Evolutionary conservation across 1,284 basidiomycete species (phyloP), one percentile per base, ranked within the genome.

Genomic region (Ceratobasidium papillatum): DNA sequence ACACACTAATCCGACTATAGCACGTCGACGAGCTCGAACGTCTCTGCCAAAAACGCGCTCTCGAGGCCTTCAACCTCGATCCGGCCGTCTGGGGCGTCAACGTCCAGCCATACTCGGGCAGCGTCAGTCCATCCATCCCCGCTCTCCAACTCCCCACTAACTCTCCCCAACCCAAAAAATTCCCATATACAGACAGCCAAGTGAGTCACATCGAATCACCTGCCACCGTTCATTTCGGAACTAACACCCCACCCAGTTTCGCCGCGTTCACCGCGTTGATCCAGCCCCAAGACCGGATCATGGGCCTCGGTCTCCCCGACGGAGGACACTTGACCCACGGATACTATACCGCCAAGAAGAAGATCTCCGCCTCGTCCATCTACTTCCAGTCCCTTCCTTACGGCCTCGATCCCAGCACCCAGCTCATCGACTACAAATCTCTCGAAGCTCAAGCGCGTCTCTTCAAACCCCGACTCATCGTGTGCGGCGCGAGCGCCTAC

Each of bases 351-450:
- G 96, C 96, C 77, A 98, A 98, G 87, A 98, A 98, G 89, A 99
- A 99, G 86, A 99, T 99, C 90, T 98, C 97, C 69, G 96, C 98
- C 32, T 99, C 97, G 51, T 99, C 97, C 22, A 99, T 99, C 86
- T 99, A 99, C 89, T 99, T 99, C 93, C 96, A 99, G 84, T 98
- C 97, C 59, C 89, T 99, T 83, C 98, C 98, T 64, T 99, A 99
- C 82, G 91, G 89, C 76, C 94, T 99, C 79, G 89, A 91, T 81
- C 91, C 92, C 66, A 83, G 89, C 74, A 94, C 92, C 76, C 93
- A 98, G 82, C 87, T 97, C 80, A 92, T 99, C 80, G 96, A 99
- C 87, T 99, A 99, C 84, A 87, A 86, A 65, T 87, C 85, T 61
- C 89, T 99, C 80, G 88, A 90, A 76, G 87, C 89, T 79, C 96